These are phyloP conservation scores for Bipolaris victoriae DNA, from an alignment of 2,329 filamentous ascomycete genomes.

Conservation along the genomic window DNA sequence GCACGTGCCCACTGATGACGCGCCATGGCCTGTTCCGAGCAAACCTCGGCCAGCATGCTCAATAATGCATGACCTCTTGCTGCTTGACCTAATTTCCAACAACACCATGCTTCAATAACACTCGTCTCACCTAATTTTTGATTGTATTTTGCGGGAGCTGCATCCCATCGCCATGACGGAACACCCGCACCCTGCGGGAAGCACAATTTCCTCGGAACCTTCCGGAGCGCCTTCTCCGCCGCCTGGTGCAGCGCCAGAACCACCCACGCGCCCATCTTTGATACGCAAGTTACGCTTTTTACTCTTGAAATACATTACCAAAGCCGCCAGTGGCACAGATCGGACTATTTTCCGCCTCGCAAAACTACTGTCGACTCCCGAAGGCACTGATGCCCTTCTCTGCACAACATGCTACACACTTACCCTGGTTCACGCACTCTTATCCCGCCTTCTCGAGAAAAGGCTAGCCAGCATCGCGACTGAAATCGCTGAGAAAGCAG, in stretches of 20 bases:
- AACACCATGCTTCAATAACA: constrained; percentile 11
- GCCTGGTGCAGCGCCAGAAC: constrained; percentile 18
- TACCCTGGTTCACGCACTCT: constrained; percentile 49
- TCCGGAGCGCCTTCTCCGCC: constrained; percentile 12
- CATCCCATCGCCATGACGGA: constrained; percentile 17
- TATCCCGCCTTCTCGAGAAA: constrained; percentile 46
- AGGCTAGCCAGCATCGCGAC: constrained; percentile 46
- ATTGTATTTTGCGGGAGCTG: not conserved
- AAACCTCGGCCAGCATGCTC: constrained; percentile 18
- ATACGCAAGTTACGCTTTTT: constrained; percentile 24
- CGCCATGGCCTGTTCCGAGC: constrained; percentile 3
- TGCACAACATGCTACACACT: constrained; percentile 55
- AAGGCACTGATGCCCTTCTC: constrained; percentile 51
- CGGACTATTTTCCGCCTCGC: constrained; percentile 42
- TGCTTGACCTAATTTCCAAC: not conserved
- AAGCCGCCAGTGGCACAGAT: constrained; percentile 38
- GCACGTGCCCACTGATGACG: too few relatives aligned
- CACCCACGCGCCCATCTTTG: constrained; percentile 9
- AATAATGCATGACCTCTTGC: not conserved
- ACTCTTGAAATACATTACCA: constrained; percentile 27
- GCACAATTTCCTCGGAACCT: constrained; percentile 30
- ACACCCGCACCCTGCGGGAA: constrained; percentile 25
- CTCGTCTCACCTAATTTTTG: not conserved
- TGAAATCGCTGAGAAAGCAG: constrained; percentile 48
- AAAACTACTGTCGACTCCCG: constrained; percentile 49